Conservation (phyloP, 2,329 filamentous ascomycete species). For the Diaporthe capsici region DNA sequence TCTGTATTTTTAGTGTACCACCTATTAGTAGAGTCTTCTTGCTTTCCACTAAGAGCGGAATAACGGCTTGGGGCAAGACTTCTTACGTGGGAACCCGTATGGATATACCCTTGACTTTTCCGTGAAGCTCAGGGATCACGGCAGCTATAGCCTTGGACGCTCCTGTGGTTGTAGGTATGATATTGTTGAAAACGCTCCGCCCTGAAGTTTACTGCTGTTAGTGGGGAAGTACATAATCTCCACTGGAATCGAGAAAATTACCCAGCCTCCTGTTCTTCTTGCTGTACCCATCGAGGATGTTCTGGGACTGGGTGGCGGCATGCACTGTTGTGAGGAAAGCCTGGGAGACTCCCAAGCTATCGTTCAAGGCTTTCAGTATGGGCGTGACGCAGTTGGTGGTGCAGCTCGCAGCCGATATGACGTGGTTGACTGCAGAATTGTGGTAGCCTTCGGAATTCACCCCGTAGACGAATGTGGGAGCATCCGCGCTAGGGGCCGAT, state of each 20-base stretch:
- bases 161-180: slow-evolving; percentile 6
- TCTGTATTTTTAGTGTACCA: neutral
- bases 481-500: neutral
- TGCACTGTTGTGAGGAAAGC: slow-evolving; percentile 7
- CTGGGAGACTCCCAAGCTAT: slow-evolving; percentile 9
- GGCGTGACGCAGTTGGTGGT: neutral
- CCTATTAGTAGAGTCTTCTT: neutral
- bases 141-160: neutral
- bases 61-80: neutral
- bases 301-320: slow-evolving; percentile 1
- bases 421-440: neutral
- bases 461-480: slow-evolving; percentile 9
- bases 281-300: slow-evolving; percentile 1
- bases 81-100: slow-evolving; percentile 6
- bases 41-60: neutral
- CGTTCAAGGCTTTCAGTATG: neutral
- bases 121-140: neutral
- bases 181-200: slow-evolving; percentile 7
- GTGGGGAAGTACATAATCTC: neutral
- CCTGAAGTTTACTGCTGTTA: neutral
- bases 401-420: slow-evolving; percentile 5
- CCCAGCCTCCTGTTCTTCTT: slow-evolving; percentile 4
- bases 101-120: slow-evolving; percentile 6
- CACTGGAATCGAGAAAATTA: neutral
- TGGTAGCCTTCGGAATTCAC: neutral